Conservation (phyloP, 116 monocot species). For the Zostera marina region DNA sequence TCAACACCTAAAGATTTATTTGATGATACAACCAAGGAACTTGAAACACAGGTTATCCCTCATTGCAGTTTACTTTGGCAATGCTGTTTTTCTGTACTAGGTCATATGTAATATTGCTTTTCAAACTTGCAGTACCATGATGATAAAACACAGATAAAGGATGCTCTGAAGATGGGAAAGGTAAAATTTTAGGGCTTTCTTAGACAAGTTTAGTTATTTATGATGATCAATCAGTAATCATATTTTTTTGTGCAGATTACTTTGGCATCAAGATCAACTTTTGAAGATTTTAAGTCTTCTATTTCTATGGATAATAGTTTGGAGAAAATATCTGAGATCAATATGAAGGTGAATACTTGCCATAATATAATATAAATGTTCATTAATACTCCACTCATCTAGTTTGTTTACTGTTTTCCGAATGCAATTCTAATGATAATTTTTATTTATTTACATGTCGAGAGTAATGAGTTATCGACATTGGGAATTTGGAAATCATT, state of each 20-base stretch:
- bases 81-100: background rate
- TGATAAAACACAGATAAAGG: conserved; percentile 65
- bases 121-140: conserved; percentile 60
- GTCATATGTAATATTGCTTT: background rate
- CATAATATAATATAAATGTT: background rate
- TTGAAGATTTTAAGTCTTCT: conserved; percentile 57
- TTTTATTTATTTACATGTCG: too few species aligned
- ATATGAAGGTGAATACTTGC: conserved; percentile 49
- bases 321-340: conserved; percentile 60
- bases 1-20: conserved; percentile 97
- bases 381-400: too few species aligned
- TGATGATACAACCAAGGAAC: conserved; percentile 80
- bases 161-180: conserved; percentile 59
- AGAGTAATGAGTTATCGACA: too few species aligned
- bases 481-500: background rate
- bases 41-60: conserved; percentile 66
- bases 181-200: conserved; percentile 13
- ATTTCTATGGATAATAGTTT: conserved; percentile 25
- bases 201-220: background rate
- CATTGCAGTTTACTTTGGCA: too few species aligned
- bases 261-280: conserved; percentile 44
- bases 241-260: conserved; percentile 30
- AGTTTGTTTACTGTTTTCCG: too few species aligned
- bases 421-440: too few species aligned
- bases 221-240: background rate